These are phyloP conservation scores for Backusella mclennaniae DNA, from an alignment of 192 early-diverging fungal species.

Conservation along the genomic window DNA sequence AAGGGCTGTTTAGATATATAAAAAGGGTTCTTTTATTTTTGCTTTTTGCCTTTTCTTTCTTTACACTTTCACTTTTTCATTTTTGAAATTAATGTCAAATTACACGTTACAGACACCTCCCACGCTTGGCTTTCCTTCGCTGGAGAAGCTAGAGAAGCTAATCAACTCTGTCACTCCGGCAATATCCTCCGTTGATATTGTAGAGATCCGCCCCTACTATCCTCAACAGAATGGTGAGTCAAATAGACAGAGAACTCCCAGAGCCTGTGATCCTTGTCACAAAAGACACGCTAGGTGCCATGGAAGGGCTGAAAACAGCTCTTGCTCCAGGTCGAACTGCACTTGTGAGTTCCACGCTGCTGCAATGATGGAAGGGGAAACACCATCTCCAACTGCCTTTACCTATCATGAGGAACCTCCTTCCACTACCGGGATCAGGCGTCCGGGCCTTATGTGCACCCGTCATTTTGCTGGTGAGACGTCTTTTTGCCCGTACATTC, in stretches of 20 bases:
- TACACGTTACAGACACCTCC: not conserved
- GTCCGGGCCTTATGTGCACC: not conserved
- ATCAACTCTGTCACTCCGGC: not conserved
- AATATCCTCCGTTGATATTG: not conserved
- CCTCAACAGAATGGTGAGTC: not conserved
- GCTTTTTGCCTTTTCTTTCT: not conserved
- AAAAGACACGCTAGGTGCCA: not conserved
- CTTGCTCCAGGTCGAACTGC: not conserved
- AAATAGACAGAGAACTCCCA: not conserved
- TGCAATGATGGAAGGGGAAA: not conserved
- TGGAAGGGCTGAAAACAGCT: not conserved
- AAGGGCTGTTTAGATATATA: not conserved
- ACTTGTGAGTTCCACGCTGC: not conserved
- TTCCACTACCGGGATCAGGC: not conserved
- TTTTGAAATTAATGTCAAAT: not conserved
- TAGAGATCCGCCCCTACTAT: not conserved
- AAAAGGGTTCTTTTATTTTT: no score
- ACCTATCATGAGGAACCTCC: not conserved
- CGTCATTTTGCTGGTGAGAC: not conserved
- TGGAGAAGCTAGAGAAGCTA: no score
- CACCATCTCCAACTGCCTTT: not conserved
- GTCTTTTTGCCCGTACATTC: not conserved
- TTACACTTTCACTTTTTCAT: not conserved
- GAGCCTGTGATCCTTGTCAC: not conserved
- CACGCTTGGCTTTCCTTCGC: not conserved